Evolutionary conservation across 441 rosid species (phyloP).

Genomic region (Sinapis alba): DNA sequence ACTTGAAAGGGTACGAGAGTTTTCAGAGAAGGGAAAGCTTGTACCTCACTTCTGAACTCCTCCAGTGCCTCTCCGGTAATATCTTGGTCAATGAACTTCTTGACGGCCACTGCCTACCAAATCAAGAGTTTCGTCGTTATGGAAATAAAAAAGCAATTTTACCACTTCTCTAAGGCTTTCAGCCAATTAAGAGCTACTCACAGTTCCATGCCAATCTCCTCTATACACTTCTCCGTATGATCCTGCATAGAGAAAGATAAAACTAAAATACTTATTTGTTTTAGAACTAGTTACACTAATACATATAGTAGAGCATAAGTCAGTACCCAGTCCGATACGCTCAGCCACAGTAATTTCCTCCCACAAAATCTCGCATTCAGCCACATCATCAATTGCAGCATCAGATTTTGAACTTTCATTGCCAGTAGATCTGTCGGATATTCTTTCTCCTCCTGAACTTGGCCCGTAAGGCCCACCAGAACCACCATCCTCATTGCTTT

Average conservation of each 20-base stretch:
- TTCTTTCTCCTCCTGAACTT: slow-evolving; percentile 62
- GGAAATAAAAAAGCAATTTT: not conserved
- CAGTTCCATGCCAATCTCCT: slow-evolving; percentile 96
- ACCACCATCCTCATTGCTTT: slow-evolving; percentile 59
- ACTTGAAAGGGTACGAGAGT: slow-evolving; percentile 8
- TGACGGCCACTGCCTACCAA: slow-evolving; percentile 73
- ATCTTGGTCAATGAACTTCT: slow-evolving; percentile 68
- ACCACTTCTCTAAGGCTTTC: not conserved
- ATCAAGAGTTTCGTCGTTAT: slow-evolving; percentile 30
- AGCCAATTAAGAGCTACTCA: slow-evolving; percentile 45
- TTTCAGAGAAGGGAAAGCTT: slow-evolving; percentile 9
- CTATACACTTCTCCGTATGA: slow-evolving; percentile 94
- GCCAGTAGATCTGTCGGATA: slow-evolving; percentile 63
- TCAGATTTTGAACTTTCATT: slow-evolving; percentile 71
- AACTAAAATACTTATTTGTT: slow-evolving; percentile 22
- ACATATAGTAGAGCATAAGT: slow-evolving; percentile 25
- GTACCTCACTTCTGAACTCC: slow-evolving; percentile 71
- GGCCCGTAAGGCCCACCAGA: slow-evolving; percentile 47
- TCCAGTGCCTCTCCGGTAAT: slow-evolving; percentile 61
- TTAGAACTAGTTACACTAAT: slow-evolving; percentile 22
- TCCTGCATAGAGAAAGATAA: slow-evolving; percentile 54
- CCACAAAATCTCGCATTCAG: slow-evolving; percentile 88
- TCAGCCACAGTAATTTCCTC: slow-evolving; percentile 87
- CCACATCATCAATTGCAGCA: slow-evolving; percentile 70
- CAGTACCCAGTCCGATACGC: slow-evolving; percentile 91